These are phyloP conservation scores for Penicillium sclerotigenum DNA, from an alignment of 2,329 filamentous ascomycete genomes.

Conservation along the genomic window DNA sequence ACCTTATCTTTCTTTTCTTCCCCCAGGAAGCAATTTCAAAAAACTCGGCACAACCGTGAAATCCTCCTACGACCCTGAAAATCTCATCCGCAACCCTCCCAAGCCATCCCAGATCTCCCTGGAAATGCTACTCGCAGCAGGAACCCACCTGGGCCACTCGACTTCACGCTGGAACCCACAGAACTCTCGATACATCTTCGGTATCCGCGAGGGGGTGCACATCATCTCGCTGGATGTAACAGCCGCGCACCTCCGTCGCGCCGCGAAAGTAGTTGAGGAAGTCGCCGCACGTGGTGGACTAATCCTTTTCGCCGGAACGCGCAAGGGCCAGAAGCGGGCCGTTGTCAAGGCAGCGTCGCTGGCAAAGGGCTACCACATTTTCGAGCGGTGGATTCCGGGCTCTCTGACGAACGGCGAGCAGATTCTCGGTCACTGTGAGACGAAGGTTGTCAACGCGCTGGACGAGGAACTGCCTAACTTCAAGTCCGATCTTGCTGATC, in stretches of 20 bases:
- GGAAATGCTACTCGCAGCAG: slow-evolving; percentile 82
- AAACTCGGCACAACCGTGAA: slow-evolving; percentile 31
- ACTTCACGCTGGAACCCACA: slow-evolving; percentile 91
- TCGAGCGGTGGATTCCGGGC: slow-evolving; percentile 89
- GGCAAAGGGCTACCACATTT: slow-evolving; percentile 78
- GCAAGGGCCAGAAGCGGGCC: slow-evolving; percentile 73
- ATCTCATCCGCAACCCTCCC: slow-evolving; percentile 64
- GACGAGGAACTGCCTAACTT: slow-evolving; percentile 66
- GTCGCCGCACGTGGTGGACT: slow-evolving; percentile 78
- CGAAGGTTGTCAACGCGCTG: slow-evolving; percentile 72
- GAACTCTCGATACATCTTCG: slow-evolving; percentile 92
- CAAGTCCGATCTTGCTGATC: slow-evolving; percentile 60
- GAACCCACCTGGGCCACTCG: slow-evolving; percentile 86
- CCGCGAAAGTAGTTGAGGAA: slow-evolving; percentile 86
- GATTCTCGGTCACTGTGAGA: slow-evolving; percentile 67
- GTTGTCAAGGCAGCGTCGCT: slow-evolving; percentile 79
- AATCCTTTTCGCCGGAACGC: slow-evolving; percentile 86
- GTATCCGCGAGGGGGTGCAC: slow-evolving; percentile 81
- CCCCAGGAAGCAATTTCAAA: slow-evolving; percentile 33
- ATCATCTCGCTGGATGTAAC: slow-evolving; percentile 90
- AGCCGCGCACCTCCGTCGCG: slow-evolving; percentile 83
- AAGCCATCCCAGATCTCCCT: slow-evolving; percentile 77
- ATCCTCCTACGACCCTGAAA: slow-evolving; percentile 33
- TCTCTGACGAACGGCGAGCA: slow-evolving; percentile 89
- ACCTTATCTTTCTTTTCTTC: background rate